Evolutionary conservation across 257 asterid species (phyloP).

Genomic region (Gentiana straminea): DNA sequence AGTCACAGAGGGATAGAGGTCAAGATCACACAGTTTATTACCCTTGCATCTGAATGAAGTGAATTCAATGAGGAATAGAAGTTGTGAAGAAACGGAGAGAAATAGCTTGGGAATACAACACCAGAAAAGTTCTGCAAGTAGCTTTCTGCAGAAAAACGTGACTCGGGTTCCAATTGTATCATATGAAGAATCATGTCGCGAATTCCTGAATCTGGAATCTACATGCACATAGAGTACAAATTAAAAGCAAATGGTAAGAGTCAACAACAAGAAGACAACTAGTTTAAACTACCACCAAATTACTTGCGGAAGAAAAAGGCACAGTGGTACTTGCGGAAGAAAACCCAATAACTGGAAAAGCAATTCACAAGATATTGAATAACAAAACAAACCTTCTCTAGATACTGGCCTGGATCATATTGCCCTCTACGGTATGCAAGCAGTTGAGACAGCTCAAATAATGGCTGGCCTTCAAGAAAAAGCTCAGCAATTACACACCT

Average conservation of each 20-base stretch:
- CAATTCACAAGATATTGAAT: background rate
- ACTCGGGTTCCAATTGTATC: conserved; percentile 92
- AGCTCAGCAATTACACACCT: conserved; percentile 99
- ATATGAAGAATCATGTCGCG: conserved; percentile 98
- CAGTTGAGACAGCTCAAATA: conserved; percentile 92
- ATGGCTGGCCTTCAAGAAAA: conserved; percentile 96
- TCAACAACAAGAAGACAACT: background rate
- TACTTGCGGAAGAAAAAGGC: too few relatives aligned
- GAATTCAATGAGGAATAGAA: conserved; percentile 91
- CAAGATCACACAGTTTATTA: conserved; percentile 23
- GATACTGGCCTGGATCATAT: conserved; percentile 93
- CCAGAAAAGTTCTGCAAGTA: conserved; percentile 77
- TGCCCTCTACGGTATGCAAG: conserved; percentile 99
- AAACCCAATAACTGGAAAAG: background rate
- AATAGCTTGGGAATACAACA: conserved; percentile 87
- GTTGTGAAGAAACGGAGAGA: conserved; percentile 90
- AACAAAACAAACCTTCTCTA: conserved; percentile 56
- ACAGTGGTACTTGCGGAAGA: too few relatives aligned
- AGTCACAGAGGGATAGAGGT: conserved; percentile 11
- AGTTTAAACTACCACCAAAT: background rate
- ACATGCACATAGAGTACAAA: conserved; percentile 16
- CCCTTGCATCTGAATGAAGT: conserved; percentile 87
- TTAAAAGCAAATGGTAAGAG: conserved; percentile 6
- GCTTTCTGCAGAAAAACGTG: conserved; percentile 82
- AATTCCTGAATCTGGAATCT: conserved; percentile 97